Evolutionary conservation across 768 basidiomycete genomes (phyloP).

Genomic region (Rhodotorula paludigena): DNA sequence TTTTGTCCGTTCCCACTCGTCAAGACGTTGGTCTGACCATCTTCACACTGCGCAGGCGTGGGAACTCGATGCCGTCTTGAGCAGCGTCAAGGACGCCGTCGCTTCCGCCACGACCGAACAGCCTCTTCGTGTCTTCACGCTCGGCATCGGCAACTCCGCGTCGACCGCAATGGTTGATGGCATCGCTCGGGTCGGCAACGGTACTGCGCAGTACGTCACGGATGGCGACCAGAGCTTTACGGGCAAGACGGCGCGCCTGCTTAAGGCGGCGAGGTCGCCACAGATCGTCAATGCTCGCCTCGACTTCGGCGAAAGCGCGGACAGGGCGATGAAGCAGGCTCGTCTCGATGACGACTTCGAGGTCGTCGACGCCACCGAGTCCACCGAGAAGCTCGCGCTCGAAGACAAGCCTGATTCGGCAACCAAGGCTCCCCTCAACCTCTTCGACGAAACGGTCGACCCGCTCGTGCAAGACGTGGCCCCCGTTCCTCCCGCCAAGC

Average conservation of each 20-base stretch:
- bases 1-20: neutral
- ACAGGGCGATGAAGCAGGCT: neutral
- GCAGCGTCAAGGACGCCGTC: slow-evolving; percentile 10
- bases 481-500: neutral
- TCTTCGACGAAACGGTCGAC: slow-evolving; percentile 9
- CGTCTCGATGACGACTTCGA: slow-evolving; percentile 31
- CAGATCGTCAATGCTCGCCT: slow-evolving; percentile 53
- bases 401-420: neutral
- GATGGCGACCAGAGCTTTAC: slow-evolving; percentile 53
- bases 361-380: slow-evolving; percentile 5
- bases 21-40: no score
- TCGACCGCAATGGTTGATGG: slow-evolving; percentile 56
- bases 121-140: slow-evolving; percentile 55
- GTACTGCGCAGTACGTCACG: slow-evolving; percentile 54
- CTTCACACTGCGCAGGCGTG: slow-evolving; percentile 14
- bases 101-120: neutral
- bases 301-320: slow-evolving; percentile 51
- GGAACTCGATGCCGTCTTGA: slow-evolving; percentile 24
- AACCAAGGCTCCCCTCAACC: neutral
- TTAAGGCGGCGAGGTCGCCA: slow-evolving; percentile 55
- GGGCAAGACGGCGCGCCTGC: slow-evolving; percentile 54
- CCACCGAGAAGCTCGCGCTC: neutral
- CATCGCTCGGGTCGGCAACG: slow-evolving; percentile 58
- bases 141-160: slow-evolving; percentile 57
- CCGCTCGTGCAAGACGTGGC: neutral